Percentiles rank a stretch among this genome's conserved stretches.
phyloP scores from a whole-genome alignment of 108 stramenopile genomes.

The Pseudonitzschia delicatissima region DNA sequence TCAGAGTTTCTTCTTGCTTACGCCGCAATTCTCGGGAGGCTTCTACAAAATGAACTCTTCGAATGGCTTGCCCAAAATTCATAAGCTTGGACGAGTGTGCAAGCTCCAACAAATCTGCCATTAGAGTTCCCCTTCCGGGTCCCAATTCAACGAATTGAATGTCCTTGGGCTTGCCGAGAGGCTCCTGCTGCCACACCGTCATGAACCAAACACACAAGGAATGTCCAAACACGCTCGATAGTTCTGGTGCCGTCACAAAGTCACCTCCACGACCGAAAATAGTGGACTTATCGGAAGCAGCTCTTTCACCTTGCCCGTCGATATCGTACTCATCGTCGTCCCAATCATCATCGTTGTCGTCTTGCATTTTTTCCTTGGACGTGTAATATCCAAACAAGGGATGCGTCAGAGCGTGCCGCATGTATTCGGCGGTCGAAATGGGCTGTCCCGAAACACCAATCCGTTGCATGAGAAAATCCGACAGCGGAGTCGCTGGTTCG shows the following conservation, averaged over 20 bases:
- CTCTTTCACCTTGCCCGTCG: slow-evolving; percentile 3
- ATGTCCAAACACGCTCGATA: slow-evolving; percentile 97
- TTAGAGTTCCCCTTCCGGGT: slow-evolving; percentile 96
- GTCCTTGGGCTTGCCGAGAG: slow-evolving; percentile 39
- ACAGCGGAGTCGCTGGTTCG: slow-evolving; percentile 71
- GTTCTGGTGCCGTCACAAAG: slow-evolving; percentile 97
- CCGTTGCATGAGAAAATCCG: slow-evolving; percentile 59
- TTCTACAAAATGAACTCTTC: slow-evolving; percentile 87
- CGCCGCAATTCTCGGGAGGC: slow-evolving; percentile 70
- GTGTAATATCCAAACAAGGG: slow-evolving; percentile 80
- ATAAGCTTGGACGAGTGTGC: slow-evolving; percentile 31
- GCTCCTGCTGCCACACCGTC: slow-evolving; percentile 63
- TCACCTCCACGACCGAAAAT: slow-evolving; percentile 90
- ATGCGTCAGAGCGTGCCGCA: slow-evolving; percentile 75
- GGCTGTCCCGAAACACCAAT: slow-evolving; percentile 72
- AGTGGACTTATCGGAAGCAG: neutral
- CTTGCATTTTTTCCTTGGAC: slow-evolving; percentile 4
- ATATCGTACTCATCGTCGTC: slow-evolving; percentile 23
- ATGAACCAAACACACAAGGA: slow-evolving; percentile 92
- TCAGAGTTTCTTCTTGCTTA: slow-evolving; percentile 71
- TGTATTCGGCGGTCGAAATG: slow-evolving; percentile 76
- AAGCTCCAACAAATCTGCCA: slow-evolving; percentile 85
- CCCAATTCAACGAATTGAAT: slow-evolving; percentile 92
- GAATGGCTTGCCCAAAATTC: slow-evolving; percentile 35
- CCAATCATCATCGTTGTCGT: slow-evolving; percentile 1